Conservation (phyloP, 2,329 filamentous ascomycete genomes). For the Paecilomyces niveus region DNA sequence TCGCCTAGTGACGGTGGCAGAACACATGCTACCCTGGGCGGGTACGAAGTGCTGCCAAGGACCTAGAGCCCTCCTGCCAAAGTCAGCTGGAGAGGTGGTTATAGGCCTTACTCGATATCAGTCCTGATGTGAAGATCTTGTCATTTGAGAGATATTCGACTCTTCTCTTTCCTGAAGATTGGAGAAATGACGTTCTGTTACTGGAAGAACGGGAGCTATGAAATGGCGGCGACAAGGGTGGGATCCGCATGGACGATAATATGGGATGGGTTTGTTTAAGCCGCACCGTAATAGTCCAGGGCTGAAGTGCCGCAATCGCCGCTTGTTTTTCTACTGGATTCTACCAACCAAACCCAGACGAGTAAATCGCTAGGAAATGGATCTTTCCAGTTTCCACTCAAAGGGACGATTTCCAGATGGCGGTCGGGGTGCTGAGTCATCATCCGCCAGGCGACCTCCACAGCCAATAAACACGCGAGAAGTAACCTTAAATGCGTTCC, state of each 20-base stretch:
- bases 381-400: neutral
- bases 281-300: neutral
- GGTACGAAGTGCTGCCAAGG: neutral
- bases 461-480: conserved; percentile 28
- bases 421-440: conserved; percentile 20
- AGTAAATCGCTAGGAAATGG: neutral
- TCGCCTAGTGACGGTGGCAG: neutral
- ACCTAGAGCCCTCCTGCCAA: neutral
- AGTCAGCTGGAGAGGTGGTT: no score
- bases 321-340: neutral
- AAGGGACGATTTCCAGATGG: conserved; percentile 13
- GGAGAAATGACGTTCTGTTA: neutral
- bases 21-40: neutral
- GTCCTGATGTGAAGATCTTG: neutral
- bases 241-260: no score
- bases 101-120: neutral
- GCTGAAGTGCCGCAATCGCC: neutral
- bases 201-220: neutral
- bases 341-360: neutral
- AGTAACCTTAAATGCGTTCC: conserved; percentile 30
- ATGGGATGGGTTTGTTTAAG: no score
- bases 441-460: neutral
- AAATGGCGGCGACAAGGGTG: neutral
- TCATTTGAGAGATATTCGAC: neutral
- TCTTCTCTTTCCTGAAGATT: neutral